A percentile compares a stretch with the other conserved stretches of the same genome.
These are phyloP conservation scores for Elymus sibiricus DNA, from an alignment of 176 grass and related monocot species.

Conservation along the genomic window DNA sequence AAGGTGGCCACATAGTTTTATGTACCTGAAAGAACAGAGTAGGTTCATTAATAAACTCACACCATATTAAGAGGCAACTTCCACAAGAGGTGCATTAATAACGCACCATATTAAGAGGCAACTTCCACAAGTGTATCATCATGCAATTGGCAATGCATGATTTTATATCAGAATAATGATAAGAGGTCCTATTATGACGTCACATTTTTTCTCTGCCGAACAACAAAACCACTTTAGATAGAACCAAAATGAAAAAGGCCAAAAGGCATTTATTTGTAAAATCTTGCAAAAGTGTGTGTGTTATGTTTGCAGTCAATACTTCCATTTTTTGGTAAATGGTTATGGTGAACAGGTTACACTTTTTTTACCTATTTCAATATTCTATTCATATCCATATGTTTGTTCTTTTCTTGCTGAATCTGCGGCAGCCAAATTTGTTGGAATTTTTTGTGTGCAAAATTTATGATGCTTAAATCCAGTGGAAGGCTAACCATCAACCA, in stretches of 20 bases:
- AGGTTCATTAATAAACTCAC: background rate
- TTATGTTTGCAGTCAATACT: background rate
- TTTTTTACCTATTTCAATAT: background rate
- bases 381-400: background rate
- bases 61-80: background rate
- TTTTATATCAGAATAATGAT: conserved; percentile 2
- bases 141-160: background rate
- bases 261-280: background rate
- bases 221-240: background rate
- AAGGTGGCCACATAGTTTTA: background rate
- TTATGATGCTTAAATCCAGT: background rate
- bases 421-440: background rate
- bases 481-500: background rate
- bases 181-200: background rate
- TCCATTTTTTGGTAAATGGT: background rate
- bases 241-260: background rate
- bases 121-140: background rate
- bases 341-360: too few species aligned
- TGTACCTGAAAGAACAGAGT: background rate
- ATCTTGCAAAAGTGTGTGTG: background rate
- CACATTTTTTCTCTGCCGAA: background rate
- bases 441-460: background rate
- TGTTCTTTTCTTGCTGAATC: background rate
- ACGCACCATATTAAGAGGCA: too few species aligned
- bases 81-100: too few species aligned